Conservation (phyloP, 2,329 filamentous ascomycete species). For the Thermothelomyces thermophilus region DNA sequence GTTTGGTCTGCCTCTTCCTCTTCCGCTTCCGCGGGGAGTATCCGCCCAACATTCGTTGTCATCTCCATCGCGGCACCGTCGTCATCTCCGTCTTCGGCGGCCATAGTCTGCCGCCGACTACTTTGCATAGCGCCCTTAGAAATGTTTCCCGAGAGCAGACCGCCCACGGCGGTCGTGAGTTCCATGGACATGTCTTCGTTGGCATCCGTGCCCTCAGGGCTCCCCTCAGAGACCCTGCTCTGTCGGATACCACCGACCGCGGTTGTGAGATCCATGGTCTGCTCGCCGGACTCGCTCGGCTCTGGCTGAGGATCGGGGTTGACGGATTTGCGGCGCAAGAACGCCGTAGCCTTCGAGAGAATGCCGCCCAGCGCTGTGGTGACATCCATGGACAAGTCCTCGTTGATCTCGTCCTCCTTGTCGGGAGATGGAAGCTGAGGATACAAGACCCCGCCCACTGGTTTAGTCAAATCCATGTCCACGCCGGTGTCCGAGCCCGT, state of each 20-base stretch:
- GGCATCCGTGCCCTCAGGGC: constrained; percentile 35
- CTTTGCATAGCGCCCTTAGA: constrained; percentile 16
- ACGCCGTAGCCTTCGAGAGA: constrained; percentile 41
- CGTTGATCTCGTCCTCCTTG: constrained; percentile 36
- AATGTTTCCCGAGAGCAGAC: constrained; percentile 37
- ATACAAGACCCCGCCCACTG: constrained; percentile 38
- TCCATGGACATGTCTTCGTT: constrained; percentile 77
- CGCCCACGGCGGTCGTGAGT: constrained; percentile 60
- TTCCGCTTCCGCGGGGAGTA: constrained; percentile 36
- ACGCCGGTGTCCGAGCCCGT: constrained; percentile 43
- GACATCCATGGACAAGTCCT: constrained; percentile 90
- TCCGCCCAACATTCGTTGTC: constrained; percentile 56
- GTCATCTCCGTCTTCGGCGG: constrained; percentile 27
- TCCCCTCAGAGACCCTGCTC: constrained; percentile 26
- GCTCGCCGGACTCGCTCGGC: constrained; percentile 44
- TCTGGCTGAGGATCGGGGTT: constrained; percentile 22
- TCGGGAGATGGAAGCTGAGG: constrained; percentile 13
- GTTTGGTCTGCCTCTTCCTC: constrained; percentile 33
- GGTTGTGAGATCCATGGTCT: constrained; percentile 81
- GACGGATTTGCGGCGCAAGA: constrained; percentile 24
- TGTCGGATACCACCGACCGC: constrained; percentile 65
- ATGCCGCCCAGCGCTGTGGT: constrained; percentile 79
- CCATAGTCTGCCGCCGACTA: constrained; percentile 23
- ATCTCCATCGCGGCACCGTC: constrained; percentile 56
- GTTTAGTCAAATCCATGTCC: constrained; percentile 57